Base-by-base conservation (phyloP, 768 basidiomycete species). In the Exsudoporus frostii region DNA sequence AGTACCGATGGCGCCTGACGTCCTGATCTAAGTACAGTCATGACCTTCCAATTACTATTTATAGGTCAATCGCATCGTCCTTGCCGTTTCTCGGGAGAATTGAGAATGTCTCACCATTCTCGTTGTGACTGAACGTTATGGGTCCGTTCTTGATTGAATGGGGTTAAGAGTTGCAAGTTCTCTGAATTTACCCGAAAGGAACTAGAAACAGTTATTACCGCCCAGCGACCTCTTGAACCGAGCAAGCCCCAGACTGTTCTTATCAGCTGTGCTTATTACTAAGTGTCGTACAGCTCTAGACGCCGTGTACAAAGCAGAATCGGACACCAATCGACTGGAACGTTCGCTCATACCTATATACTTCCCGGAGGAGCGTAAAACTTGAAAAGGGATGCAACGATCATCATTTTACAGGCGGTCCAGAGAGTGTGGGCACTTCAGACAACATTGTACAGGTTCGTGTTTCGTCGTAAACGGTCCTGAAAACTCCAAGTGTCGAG, bases 1-100 rank as follows among this genome's bases (percentile, higher is more conserved):
- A 17, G 49, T 71, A 22, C 62, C 64, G 7, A 55, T 54, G 50
- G 48, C 56, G 15, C 56, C 34, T 62, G 42, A 47, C 50, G n/a
- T 25, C 48, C 27, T 62, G 56, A 65, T 39, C 38, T 3, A 27
- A 33, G 17, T 36, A 30, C 20, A 7, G 14, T 39, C n/a, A 2
- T 38, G 9, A 37, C 27, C 24, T 45, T 44, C 13, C 14, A 6
- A 27, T 24, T n/a, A 39, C 36, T 43, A 34, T 45, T 3, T 33
- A 20, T 49, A 30, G 43, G 33, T 27, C 25, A 42, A 46, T 50
- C 14, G 2, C 45, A 40, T 37, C 2, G 15, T 54, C 7, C n/a
- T 48, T 55, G 14, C 8, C 30, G 8, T 45, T n/a, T 41, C 24
- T 43, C 34, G 4, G 10, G 24, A 14, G 22, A 37, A 30, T 54